phyloP scores from a whole-genome alignment of 1,139 yeast genomes.

The Torulaspora pretoriensis region DNA sequence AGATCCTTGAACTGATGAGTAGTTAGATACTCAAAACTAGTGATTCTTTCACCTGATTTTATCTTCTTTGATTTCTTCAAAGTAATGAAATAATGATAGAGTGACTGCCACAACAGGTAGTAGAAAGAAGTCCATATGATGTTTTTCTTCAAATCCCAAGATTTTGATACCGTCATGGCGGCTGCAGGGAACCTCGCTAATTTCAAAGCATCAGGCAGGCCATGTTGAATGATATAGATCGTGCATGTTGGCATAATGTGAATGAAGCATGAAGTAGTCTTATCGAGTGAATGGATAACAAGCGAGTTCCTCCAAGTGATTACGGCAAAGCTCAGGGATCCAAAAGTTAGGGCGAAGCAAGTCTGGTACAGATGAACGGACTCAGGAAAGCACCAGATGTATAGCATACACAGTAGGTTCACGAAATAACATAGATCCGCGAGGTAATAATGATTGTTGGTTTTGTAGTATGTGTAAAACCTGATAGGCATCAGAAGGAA shows the following conservation, averaged over 20 bases:
- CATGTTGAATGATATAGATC: conserved; percentile 83
- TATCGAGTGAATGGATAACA: conserved; percentile 86
- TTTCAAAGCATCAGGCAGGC: conserved; percentile 57
- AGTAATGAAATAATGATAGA: conserved; percentile 89
- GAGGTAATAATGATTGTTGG: conserved; percentile 75
- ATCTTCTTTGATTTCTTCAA: conserved; percentile 74
- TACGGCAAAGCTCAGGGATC: conserved; percentile 89
- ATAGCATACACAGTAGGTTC: conserved; percentile 62
- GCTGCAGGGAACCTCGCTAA: conserved; percentile 75
- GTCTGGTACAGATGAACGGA: conserved; percentile 70
- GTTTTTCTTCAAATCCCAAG: conserved; percentile 70
- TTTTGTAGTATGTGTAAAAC: conserved; percentile 74
- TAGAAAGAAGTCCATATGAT: conserved; percentile 76
- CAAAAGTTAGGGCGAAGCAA: conserved; percentile 82
- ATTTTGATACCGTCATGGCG: conserved; percentile 39
- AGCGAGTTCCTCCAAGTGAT: conserved; percentile 94
- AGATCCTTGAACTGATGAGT: conserved; percentile 57
- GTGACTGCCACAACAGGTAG: conserved; percentile 86
- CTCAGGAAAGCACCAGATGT: conserved; percentile 77
- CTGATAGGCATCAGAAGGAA: conserved; percentile 75
- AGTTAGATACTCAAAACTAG: conserved; percentile 82
- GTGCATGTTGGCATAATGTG: conserved; percentile 89
- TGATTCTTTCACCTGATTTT: conserved; percentile 69
- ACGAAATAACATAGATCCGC: conserved; percentile 95
- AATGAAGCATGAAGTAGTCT: conserved; percentile 87